These are phyloP conservation scores for Tolypocladium ophioglossoides DNA, from an alignment of 2,329 filamentous ascomycete genomes.

Conservation along the genomic window DNA sequence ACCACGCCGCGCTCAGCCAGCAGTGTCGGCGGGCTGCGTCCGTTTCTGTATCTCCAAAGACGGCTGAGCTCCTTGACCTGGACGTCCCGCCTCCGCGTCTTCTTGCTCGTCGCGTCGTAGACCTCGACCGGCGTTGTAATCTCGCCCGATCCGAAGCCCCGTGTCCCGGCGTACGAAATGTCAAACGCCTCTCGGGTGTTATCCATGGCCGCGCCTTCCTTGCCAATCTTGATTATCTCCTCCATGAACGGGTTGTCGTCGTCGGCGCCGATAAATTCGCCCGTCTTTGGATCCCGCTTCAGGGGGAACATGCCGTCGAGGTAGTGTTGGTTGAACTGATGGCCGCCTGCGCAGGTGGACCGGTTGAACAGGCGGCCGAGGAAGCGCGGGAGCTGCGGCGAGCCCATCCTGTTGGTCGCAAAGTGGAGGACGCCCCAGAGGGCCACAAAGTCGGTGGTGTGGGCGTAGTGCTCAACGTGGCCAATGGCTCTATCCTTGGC, in stretches of 20 bases:
- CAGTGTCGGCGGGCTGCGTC: constrained; percentile 35
- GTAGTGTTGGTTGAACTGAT: constrained; percentile 52
- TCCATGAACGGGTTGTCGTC: constrained; percentile 52
- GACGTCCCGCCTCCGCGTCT: constrained; percentile 22
- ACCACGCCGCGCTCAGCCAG: constrained; percentile 23
- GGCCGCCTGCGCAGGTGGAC: constrained; percentile 37
- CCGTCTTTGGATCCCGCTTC: constrained; percentile 27
- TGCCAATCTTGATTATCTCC: constrained; percentile 37
- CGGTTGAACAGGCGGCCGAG: constrained; percentile 51
- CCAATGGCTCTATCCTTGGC: constrained; percentile 44
- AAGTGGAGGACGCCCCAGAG: constrained; percentile 67
- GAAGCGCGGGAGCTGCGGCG: constrained; percentile 44
- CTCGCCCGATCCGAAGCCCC: constrained; percentile 24
- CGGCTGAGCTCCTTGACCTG: constrained; percentile 51
- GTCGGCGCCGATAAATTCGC: constrained; percentile 29
- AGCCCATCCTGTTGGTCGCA: constrained; percentile 30
- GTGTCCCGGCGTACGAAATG: constrained; percentile 33
- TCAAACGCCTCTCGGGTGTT: constrained; percentile 36
- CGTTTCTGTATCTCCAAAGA: constrained; percentile 53
- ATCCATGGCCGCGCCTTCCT: constrained; percentile 30
- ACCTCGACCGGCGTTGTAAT: constrained; percentile 26
- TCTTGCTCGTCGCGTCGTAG: constrained; percentile 18
- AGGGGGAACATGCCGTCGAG: constrained; percentile 52
- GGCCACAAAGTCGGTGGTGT: constrained; percentile 63
- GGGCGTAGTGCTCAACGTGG: constrained; percentile 73